phyloP scores from a whole-genome alignment of 257 asterid genomes.

The Thymus mandschuricus region DNA sequence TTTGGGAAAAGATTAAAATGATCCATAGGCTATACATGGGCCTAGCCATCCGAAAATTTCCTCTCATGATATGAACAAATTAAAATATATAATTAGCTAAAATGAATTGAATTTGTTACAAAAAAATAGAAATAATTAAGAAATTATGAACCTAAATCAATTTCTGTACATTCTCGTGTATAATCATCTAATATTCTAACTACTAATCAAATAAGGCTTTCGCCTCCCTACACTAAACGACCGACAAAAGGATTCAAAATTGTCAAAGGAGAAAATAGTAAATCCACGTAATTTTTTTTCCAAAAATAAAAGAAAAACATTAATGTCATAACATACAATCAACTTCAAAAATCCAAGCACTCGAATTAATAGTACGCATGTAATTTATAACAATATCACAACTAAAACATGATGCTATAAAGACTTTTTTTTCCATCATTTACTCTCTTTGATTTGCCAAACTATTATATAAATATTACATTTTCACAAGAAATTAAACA shows the following conservation, averaged over 20 bases:
- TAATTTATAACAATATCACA: no score
- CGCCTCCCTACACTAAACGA: constrained; percentile 12
- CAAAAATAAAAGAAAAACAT: neutral
- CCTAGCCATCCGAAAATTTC: no score
- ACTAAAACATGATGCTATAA: no score
- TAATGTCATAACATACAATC: neutral
- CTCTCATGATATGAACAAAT: no score
- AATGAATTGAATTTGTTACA: neutral
- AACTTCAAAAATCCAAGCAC: neutral
- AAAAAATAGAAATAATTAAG: neutral
- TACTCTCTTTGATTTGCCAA: no score
- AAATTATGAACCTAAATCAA: neutral
- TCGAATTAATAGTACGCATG: no score
- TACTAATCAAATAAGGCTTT: constrained; percentile 3
- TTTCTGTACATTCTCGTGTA: constrained; percentile 22
- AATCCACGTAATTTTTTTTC: neutral
- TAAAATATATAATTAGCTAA: no score
- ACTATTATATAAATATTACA: no score
- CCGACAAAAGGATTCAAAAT: constrained; percentile 36
- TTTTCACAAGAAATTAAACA: no score
- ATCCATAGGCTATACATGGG: no score
- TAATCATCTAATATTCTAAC: constrained; percentile 4
- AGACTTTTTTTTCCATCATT: no score
- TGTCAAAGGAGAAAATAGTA: neutral
- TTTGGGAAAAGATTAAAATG: no score